A percentile compares a stretch with the other conserved stretches of the same genome.
These are phyloP conservation scores for Takakia lepidozioides DNA, from an alignment of 225 moss, liverwort and hornwort species.

Conservation along the genomic window DNA sequence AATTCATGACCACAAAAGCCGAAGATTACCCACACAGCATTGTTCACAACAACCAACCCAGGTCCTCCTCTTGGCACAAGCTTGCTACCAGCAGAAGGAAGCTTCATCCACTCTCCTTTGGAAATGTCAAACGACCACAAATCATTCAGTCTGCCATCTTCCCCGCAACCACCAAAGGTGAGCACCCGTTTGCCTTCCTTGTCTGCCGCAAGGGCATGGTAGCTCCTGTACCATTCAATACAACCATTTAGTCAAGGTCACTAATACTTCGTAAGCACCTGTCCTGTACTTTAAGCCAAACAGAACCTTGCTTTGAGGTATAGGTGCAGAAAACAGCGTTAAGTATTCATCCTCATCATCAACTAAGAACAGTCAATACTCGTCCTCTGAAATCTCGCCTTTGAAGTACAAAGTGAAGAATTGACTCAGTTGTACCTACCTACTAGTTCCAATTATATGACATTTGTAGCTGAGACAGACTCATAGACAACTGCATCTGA, in stretches of 20 bases:
- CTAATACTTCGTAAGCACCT: no score
- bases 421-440: no score
- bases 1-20: conserved; percentile 77
- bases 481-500: neutral
- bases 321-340: no score
- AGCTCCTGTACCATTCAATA: conserved; percentile 50
- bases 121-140: conserved; percentile 69
- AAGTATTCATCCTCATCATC: no score
- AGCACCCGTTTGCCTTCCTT: conserved; percentile 41
- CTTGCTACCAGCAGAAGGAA: conserved; percentile 35
- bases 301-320: no score
- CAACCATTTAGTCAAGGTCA: no score
- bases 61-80: conserved; percentile 79
- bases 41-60: conserved; percentile 48
- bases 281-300: neutral
- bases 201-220: conserved; percentile 77
- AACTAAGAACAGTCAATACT: no score
- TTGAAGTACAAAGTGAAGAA: no score
- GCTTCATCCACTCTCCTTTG: conserved; percentile 39
- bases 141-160: conserved; percentile 68
- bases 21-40: conserved; percentile 73
- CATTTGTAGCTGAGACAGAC: neutral
- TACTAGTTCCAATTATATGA: neutral
- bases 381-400: no score
- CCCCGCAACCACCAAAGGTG: conserved; percentile 82